Conservation (phyloP, 345 rosid genomes). For the Erodium maritimum region DNA sequence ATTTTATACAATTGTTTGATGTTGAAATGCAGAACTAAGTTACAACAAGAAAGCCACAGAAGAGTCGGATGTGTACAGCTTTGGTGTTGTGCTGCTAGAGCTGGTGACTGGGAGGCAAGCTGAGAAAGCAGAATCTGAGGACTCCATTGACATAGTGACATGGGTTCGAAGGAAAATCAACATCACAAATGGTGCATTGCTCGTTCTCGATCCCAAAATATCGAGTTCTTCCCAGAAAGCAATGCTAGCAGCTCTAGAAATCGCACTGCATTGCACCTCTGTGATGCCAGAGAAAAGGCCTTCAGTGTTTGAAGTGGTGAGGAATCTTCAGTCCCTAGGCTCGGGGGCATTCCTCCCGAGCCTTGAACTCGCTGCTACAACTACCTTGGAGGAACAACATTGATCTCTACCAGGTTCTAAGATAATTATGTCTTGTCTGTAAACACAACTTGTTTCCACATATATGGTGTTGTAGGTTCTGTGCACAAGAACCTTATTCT, state of each 20-base stretch:
- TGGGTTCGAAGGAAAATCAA: slow-evolving; percentile 88
- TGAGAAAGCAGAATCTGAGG: slow-evolving; percentile 32
- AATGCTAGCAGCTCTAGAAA: slow-evolving; percentile 61
- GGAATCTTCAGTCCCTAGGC: slow-evolving; percentile 43
- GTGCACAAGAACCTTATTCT: not conserved
- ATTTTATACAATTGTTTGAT: too few species aligned
- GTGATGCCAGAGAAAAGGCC: slow-evolving; percentile 79
- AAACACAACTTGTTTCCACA: not conserved
- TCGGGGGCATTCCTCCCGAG: slow-evolving; percentile 13
- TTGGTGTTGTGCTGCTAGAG: slow-evolving; percentile 74
- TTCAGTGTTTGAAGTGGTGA: slow-evolving; percentile 49
- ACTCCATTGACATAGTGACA: slow-evolving; percentile 59
- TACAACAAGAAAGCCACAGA: slow-evolving; percentile 73
- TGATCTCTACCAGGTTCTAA: not conserved
- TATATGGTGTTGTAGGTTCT: not conserved
- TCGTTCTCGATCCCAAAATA: slow-evolving; percentile 64
- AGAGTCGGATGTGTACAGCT: slow-evolving; percentile 82
- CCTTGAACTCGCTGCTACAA: slow-evolving; percentile 12
- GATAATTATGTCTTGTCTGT: not conserved
- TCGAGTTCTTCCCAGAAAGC: slow-evolving; percentile 31
- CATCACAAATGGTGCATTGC: slow-evolving; percentile 52
- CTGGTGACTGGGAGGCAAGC: slow-evolving; percentile 66
- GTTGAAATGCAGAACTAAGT: slow-evolving; percentile 56
- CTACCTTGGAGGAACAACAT: slow-evolving; percentile 11
- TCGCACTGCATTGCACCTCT: slow-evolving; percentile 66